phyloP scores from a whole-genome alignment of 2,329 filamentous ascomycete species.

The Tolypocladium ophioglossoides region DNA sequence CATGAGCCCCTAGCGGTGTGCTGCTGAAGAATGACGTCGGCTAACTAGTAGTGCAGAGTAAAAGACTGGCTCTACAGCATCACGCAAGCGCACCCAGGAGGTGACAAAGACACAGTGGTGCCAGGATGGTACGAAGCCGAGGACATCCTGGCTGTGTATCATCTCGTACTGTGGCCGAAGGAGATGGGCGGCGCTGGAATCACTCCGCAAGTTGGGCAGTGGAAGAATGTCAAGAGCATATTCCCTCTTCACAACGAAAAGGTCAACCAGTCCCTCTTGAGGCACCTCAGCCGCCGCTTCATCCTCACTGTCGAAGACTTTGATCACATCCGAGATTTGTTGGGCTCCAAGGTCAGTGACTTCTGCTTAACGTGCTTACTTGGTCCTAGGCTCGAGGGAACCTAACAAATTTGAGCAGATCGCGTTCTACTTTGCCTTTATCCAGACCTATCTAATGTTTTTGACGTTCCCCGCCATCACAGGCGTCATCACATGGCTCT shows the following conservation, averaged over 20 bases:
- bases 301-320: constrained; percentile 40
- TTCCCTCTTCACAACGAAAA: constrained; percentile 53
- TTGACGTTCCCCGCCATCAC: constrained; percentile 58
- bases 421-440: constrained; percentile 76
- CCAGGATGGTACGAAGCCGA: constrained; percentile 49
- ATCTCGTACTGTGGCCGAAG: constrained; percentile 50
- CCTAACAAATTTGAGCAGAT: constrained; percentile 29
- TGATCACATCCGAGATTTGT: constrained; percentile 49
- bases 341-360: constrained; percentile 42
- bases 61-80: constrained; percentile 69
- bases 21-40: background rate
- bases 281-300: constrained; percentile 42
- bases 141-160: constrained; percentile 59
- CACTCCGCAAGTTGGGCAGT: constrained; percentile 44
- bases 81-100: constrained; percentile 49
- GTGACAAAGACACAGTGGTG: constrained; percentile 41
- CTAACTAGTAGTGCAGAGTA: constrained; percentile 34
- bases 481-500: constrained; percentile 57
- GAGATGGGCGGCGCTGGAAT: constrained; percentile 52
- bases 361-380: background rate
- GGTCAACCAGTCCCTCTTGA: constrained; percentile 44
- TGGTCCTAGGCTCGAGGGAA: background rate
- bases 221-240: constrained; percentile 49
- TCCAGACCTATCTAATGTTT: constrained; percentile 64
- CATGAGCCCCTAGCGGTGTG: background rate